These are phyloP conservation scores for Cordyceps tenuipes DNA, from an alignment of 2,329 filamentous ascomycete species.

Conservation along the genomic window DNA sequence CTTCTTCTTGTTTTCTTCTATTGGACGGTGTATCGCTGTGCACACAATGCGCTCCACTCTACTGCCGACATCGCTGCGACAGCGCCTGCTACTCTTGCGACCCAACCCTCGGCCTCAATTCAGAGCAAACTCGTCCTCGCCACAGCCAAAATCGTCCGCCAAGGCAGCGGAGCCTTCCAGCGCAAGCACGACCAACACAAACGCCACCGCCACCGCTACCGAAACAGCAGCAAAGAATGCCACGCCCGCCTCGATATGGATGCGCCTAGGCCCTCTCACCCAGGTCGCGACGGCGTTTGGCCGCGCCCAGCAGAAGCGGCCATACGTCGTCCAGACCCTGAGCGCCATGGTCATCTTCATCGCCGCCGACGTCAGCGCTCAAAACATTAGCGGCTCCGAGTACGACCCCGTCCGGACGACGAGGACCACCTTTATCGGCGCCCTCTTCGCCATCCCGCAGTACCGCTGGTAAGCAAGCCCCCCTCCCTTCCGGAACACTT, in stretches of 20 bases:
- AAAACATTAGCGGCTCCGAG: slow-evolving; percentile 52
- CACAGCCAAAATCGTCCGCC: neutral
- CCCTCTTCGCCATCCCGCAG: slow-evolving; percentile 62
- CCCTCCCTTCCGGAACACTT: too few relatives aligned
- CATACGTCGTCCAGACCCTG: slow-evolving; percentile 71
- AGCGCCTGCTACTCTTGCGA: neutral
- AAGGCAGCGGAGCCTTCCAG: neutral
- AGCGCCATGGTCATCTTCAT: slow-evolving; percentile 73
- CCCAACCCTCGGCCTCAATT: neutral
- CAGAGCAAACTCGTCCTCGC: neutral
- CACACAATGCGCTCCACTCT: neutral
- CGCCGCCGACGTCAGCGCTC: slow-evolving; percentile 68
- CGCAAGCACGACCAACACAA: neutral
- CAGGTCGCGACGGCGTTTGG: slow-evolving; percentile 52
- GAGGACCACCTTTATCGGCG: slow-evolving; percentile 67
- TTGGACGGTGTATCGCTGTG: neutral
- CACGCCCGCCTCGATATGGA: slow-evolving; percentile 38
- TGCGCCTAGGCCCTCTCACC: slow-evolving; percentile 49
- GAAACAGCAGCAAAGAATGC: neutral
- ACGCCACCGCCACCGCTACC: neutral
- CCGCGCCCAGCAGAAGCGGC: slow-evolving; percentile 60
- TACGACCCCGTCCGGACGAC: slow-evolving; percentile 64
- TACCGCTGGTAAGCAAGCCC: slow-evolving; percentile 62
- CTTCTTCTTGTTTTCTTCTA: too few relatives aligned
- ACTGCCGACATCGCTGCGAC: slow-evolving; percentile 1